phyloP scores from a whole-genome alignment of 2,329 filamentous ascomycete genomes.

The Hypoxylon sp. region DNA sequence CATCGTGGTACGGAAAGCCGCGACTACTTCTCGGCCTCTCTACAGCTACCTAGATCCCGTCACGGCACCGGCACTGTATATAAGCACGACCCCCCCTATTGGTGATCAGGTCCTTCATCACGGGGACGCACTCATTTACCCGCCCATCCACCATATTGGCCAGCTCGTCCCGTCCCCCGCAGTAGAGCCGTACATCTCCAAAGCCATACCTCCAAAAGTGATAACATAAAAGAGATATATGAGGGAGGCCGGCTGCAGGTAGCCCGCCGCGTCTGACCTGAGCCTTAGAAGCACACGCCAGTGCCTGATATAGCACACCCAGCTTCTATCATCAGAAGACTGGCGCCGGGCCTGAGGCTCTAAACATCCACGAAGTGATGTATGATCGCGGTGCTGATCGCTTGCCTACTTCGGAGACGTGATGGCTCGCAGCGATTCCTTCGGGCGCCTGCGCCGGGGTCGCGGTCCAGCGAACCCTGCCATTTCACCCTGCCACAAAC shows the following conservation, averaged over 20 bases:
- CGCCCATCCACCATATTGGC: conserved; percentile 26
- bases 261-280: conserved; percentile 3
- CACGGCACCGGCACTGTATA: conserved; percentile 20
- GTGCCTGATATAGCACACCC: conserved; percentile 14
- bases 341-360: conserved; percentile 22
- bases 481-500: conserved; percentile 39
- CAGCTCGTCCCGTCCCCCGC: conserved; percentile 11
- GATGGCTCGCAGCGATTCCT: conserved; percentile 29
- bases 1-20: conserved; percentile 1
- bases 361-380: conserved; percentile 37
- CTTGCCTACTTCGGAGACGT: conserved; percentile 37
- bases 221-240: conserved; percentile 26
- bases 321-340: conserved; percentile 13
- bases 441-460: conserved; percentile 31
- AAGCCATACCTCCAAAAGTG: conserved; percentile 1
- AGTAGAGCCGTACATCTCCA: too few species aligned
- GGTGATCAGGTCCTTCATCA: conserved; percentile 17
- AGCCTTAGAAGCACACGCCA: conserved; percentile 2
- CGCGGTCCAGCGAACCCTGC: conserved; percentile 33
- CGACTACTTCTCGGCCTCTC: too few species aligned
- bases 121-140: conserved; percentile 30
- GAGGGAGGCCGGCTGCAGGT: conserved; percentile 9
- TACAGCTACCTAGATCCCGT: too few species aligned
- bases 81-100: conserved; percentile 20
- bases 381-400: conserved; percentile 36